These are phyloP conservation scores for Durio zibethinus DNA, from an alignment of 345 rosid species.

Conservation along the genomic window DNA sequence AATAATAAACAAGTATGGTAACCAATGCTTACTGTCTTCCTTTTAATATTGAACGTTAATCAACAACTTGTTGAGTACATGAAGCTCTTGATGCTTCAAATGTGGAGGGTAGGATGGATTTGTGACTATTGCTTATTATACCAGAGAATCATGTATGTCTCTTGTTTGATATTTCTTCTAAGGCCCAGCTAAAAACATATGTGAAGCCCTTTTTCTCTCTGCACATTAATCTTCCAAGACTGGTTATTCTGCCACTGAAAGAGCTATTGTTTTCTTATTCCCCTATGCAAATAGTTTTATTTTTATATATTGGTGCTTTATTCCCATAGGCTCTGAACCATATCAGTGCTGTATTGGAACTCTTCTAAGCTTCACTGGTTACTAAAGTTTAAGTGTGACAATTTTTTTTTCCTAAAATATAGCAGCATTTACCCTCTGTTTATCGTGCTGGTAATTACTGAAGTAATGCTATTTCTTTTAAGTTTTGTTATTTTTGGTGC, in stretches of 20 bases:
- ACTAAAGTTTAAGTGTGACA: background rate
- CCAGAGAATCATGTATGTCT: background rate
- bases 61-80: background rate
- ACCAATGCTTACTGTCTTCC: background rate
- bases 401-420: background rate
- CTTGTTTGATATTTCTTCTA: background rate
- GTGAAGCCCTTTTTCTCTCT: too few species aligned
- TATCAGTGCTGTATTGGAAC: background rate
- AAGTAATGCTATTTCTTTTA: background rate
- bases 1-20: conserved; percentile 87
- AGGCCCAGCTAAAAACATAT: background rate
- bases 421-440: background rate
- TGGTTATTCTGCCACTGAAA: background rate
- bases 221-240: background rate
- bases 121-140: background rate
- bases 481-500: background rate
- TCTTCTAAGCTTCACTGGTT: background rate
- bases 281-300: background rate
- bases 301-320: background rate
- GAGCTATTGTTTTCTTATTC: background rate
- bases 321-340: background rate
- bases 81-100: background rate
- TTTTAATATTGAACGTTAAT: background rate
- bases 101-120: background rate
- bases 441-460: background rate